These are phyloP conservation scores for Paramecium octaurelia DNA, from an alignment of 73 alveolate species.

Conservation along the genomic window DNA sequence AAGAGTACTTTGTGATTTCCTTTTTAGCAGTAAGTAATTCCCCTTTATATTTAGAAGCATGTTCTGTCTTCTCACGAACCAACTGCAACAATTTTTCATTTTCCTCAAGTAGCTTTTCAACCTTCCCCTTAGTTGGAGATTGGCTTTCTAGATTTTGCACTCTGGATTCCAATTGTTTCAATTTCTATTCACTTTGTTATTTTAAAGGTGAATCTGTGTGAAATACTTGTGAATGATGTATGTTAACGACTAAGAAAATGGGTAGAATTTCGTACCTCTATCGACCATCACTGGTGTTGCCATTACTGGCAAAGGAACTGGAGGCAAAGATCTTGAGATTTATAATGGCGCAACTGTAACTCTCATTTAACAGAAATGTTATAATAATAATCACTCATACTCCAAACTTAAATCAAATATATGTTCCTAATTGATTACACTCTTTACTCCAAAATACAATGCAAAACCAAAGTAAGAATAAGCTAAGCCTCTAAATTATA, in stretches of 20 bases:
- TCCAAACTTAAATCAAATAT: conserved; percentile 44
- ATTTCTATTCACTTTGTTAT: not conserved
- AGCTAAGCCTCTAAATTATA: not conserved
- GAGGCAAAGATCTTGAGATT: conserved; percentile 10
- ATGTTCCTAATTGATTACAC: not conserved
- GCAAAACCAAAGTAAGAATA: not conserved
- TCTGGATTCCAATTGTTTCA: conserved; percentile 33
- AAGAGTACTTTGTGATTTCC: conserved; percentile 4
- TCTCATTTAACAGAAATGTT: conserved; percentile 37
- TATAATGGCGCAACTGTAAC: conserved; percentile 27
- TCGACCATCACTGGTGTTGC: conserved; percentile 26
- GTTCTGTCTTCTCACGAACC: not conserved
- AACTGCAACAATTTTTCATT: not conserved
- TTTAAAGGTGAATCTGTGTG: conserved; percentile 26
- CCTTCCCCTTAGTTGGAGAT: not conserved
- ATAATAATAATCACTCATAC: conserved; percentile 24
- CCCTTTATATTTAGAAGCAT: conserved; percentile 21
- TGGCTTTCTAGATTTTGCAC: not conserved
- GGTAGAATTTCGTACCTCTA: not conserved
- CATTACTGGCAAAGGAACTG: not conserved
- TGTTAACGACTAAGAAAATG: not conserved
- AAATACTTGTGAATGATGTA: conserved; percentile 44
- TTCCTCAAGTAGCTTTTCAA: not conserved
- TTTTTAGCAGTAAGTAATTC: conserved; percentile 39
- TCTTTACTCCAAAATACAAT: not conserved